Evolutionary conservation across 2,329 filamentous ascomycete species (phyloP), one percentile per base, ranked within the genome.

Genomic region (Cladosporium sp.): DNA sequence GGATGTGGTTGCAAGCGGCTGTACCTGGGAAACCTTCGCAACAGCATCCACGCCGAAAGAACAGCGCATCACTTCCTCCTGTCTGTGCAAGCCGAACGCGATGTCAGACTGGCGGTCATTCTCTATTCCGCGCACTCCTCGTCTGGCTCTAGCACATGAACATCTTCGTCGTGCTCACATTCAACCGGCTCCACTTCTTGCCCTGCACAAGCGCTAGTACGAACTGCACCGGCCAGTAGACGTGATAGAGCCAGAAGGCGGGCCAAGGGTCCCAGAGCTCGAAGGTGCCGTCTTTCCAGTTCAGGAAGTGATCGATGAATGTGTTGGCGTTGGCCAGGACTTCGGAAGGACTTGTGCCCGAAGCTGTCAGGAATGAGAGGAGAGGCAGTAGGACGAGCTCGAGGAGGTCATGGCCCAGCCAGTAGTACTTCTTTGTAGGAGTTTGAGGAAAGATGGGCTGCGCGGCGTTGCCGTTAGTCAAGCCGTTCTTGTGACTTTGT

Each of bases 401-500:
- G 1, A 86, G 73, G 0, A 89, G 55, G 57, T 90, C 87, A 61
- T 90, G 85, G 0, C 81, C 84, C n/a, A 86, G 67, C 86, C 86
- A 90, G 70, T 87, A 88, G 64, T 79, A 81, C 1, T 56, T 68
- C 58, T 63, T 61, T 1, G 66, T 50, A 7, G 49, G 62, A 17
- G 25, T 60, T 3, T 56, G 28, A 13, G 66, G 64, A 32, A 49
- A 61, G 4, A 64, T 55, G 28, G 68, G 70, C 40, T 61, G 70
- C 57, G 60, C 55, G 6, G 55, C 56, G 4, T 60, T 60, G 17
- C 64, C 63, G 19, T 65, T 62, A 10, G 58, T 42, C 6, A 28
- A 63, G 51, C 42, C 66, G 15, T 68, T 65, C n/a, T 51, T 52
- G n/a, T 35, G 32, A n/a, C 52, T 40, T 22, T 35, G n/a, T 28